Base-by-base conservation (phyloP, 345 rosid genomes). In the Pistacia integerrima region DNA sequence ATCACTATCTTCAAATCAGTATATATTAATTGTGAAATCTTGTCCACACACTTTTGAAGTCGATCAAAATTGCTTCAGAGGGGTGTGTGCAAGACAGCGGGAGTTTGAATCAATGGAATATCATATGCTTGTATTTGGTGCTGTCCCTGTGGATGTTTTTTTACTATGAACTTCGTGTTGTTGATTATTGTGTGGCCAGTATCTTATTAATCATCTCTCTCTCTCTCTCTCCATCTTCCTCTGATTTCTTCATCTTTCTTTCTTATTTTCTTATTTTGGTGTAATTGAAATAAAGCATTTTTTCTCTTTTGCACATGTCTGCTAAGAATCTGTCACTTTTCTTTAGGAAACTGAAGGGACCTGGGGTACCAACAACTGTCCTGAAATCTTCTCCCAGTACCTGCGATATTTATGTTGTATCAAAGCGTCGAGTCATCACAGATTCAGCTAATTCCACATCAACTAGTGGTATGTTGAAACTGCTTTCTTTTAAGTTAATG, bases 381-480 rank as follows among this genome's bases (percentile, higher is more conserved):
- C 72, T 86, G 46, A 87, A 77, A 74, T 76, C 59, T 81, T 85
- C 93, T 73, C 90, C 94, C 54, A 80, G 75, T 28, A 56, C 83
- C 41, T 91, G 92, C 67, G 81, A 86, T 64, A 59, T 90, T 38
- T 84, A 82, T 75, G 85, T 94, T 72, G 85, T 92, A 68, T 87
- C 80, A 75, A 86, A 74, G 67, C 78, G 70, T 59, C 74, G 84
- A 84, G 62, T 87, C 52, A 48, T 88, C 77, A 81, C 84, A 65
- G 89, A 86, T 82, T 89, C 90, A 22, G 85, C 85, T 74, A 79
- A 48, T 74, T 69, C 69, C 58, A 46, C 81, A 57, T 71, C 65
- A 44, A 51, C 78, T 54, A 44, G 60, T 13, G 89, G 93, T 88
- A 84, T 70, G 77, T 78, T 25, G 46, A 59, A 63, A 72, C 9